Evolutionary conservation across 2,329 filamentous ascomycete genomes (phyloP), one percentile per base, ranked within the genome.

Genomic region (Lasiodiplodia sp.): DNA sequence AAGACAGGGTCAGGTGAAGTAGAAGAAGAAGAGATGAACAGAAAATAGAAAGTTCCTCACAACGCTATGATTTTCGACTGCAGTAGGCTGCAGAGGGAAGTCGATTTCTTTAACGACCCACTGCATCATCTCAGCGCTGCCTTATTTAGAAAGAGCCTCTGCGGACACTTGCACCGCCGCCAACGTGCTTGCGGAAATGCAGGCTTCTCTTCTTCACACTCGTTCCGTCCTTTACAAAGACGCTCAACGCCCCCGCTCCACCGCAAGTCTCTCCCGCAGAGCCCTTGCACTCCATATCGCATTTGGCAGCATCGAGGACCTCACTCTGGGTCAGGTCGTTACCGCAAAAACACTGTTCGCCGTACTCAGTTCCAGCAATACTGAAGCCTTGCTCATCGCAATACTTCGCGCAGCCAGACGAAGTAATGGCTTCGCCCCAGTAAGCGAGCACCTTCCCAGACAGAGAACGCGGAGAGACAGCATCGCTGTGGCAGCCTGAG

Each of bases 351-450:
- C 72, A 72, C 63, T 70, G 69, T 44, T 56, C 47, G 21, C 66
- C 66, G 49, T 77, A 75, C 69, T 79, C 75, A 28, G 75, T 73
- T 1, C 77, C 77, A 12, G 77, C 73, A 60, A 76, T 73, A 38
- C 71, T 71, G 71, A 77, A 79, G 8, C 76, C 77, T 37, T 75
- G 74, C 68, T 70, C 69, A 21, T 70, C 70, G 58, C 77, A 79
- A 70, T 75, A 74, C 16, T 72, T 71, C 57, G 76, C 72, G 67
- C 77, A 78, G 47, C 66, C 66, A n/a, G 66, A 60, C 21, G 66
- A 58, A 14, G 66, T 68, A 16, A 68, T 55, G 44, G 55, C 21
- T 12, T 68, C 66, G 10, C 66, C 66, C 55, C 55, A 68, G 25
- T 49, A 68, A 4, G 66, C 66, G 47, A 68, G 34, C 7, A 37